Percentiles rank a stretch among this genome's conserved stretches.
phyloP scores from a whole-genome alignment of 179 eudicot genomes.

The Spergularia azorica region DNA sequence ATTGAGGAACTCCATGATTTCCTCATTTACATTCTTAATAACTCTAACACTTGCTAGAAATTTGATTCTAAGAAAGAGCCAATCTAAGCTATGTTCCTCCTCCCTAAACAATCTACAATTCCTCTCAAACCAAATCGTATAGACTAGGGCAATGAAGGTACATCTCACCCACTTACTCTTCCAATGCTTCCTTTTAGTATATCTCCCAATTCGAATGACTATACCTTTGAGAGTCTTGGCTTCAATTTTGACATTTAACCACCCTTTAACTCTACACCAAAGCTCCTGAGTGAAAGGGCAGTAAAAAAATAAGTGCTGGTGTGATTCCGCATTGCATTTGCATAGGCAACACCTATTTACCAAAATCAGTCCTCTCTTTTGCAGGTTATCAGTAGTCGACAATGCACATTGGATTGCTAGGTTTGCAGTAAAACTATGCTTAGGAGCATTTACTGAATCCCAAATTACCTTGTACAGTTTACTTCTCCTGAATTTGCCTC shows the following conservation, averaged over 20 bases:
- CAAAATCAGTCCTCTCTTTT: background rate
- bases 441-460: too few species aligned
- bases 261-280: background rate
- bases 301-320: background rate
- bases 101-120: too few species aligned
- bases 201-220: background rate
- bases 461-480: too few species aligned
- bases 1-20: too few species aligned
- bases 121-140: too few species aligned
- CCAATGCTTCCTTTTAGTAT: background rate
- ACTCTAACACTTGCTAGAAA: too few species aligned
- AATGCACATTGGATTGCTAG: background rate
- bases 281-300: background rate
- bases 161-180: background rate
- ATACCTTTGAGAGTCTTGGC: background rate
- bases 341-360: background rate
- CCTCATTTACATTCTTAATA: too few species aligned
- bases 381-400: background rate
- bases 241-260: background rate
- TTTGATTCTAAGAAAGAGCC: too few species aligned
- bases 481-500: too few species aligned
- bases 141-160: too few species aligned
- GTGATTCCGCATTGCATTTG: background rate
- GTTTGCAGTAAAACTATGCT: too few species aligned
- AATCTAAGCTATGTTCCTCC: too few species aligned